These are phyloP conservation scores for Tanacetum coccineum DNA, from an alignment of 129 eudicot species.

Conservation along the genomic window DNA sequence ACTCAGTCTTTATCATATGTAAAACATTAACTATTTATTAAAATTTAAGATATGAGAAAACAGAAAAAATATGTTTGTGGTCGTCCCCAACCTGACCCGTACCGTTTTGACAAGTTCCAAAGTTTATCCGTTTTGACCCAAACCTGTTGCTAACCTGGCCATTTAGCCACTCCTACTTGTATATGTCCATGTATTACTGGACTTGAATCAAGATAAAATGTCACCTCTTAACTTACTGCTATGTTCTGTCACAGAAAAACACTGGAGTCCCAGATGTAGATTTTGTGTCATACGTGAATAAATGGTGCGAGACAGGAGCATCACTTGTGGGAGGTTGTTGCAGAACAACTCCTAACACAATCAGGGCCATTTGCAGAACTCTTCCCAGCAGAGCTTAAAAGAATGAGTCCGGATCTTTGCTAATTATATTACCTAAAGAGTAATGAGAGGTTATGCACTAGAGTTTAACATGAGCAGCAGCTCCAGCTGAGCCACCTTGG, in stretches of 20 bases:
- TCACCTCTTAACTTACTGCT: not conserved
- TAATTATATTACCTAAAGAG: not conserved
- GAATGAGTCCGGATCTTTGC: not conserved
- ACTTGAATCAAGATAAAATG: no score
- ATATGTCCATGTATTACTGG: not conserved
- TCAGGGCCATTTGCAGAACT: slow-evolving; percentile 53
- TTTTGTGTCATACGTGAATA: slow-evolving; percentile 81
- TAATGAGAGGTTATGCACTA: slow-evolving; percentile 14
- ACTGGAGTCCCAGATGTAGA: slow-evolving; percentile 80
- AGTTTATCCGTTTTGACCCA: not conserved
- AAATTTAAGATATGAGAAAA: no score
- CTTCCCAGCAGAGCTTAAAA: slow-evolving; percentile 31
- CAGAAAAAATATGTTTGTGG: not conserved
- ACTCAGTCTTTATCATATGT: no score
- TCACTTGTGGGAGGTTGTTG: slow-evolving; percentile 97
- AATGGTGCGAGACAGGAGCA: slow-evolving; percentile 91
- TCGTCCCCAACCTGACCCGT: not conserved
- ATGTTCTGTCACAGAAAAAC: slow-evolving; percentile 56
- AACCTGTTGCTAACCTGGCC: not conserved
- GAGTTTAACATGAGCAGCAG: slow-evolving; percentile 8
- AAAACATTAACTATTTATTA: no score
- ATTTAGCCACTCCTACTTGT: not conserved
- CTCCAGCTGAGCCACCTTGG: not conserved
- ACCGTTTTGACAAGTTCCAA: not conserved
- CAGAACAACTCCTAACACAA: slow-evolving; percentile 85